Evolutionary conservation across 306 rosid species (phyloP), one percentile per base, ranked within the genome.

Genomic region (Arachis hypogaea): DNA sequence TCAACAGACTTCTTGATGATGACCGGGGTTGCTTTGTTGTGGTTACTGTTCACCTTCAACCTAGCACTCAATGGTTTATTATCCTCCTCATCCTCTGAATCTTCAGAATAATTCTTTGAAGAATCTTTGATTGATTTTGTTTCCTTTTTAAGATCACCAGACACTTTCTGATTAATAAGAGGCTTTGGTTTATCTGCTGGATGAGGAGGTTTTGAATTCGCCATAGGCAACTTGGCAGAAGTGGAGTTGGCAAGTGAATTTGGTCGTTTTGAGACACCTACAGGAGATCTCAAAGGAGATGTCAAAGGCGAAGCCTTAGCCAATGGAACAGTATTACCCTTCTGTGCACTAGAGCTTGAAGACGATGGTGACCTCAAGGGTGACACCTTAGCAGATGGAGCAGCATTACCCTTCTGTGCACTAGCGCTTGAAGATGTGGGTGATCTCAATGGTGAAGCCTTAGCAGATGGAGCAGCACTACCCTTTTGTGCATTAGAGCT

Each of bases 21-120:
- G 49, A 22, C 69, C 46, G 78, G 72, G 28, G 49, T 54, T 0
- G 14, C 65, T 77, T 77, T 80, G 18, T 63, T 84, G n/a, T 69
- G 69, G 59, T 69, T 66, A 55, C 80, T 60, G 22, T 55, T 84
- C n/a, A 44, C 30, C 43, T 65, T 74, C 76, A 78, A 33, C 78
- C 60, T 80, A 47, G 59, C 36, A 81, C 81, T 74, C 70, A 80
- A 68, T 10, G 85, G 82, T 60, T 84, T 77, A 52, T 66, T 12
- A 80, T 84, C 85, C 63, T 84, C 83, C 4, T 84, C 82, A 6
- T 84, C 87, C 50, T 84, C 87, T 10, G 76, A 80, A 70, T 81
- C 85, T 29, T 73, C 78, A 54, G 11, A 38, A 9, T 52, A 9
- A 63, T 7, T n/a, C 30, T 55, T 66, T 7, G 69, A 7, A 66